Conservation (phyloP, 2,329 filamentous ascomycete genomes). For the Parastagonospora nodorum region DNA sequence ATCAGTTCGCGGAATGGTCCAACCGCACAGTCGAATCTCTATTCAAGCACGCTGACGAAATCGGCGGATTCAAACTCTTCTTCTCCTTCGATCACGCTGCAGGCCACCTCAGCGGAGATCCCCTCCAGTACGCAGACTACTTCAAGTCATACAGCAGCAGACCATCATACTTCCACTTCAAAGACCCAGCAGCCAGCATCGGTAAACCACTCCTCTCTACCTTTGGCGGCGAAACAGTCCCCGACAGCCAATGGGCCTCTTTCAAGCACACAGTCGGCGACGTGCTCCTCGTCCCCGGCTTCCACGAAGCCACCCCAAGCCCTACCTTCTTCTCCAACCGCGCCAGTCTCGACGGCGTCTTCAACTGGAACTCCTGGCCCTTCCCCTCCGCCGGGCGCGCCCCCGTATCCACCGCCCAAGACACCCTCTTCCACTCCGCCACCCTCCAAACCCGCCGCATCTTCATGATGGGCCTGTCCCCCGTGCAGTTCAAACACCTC, state of each 20-base stretch:
- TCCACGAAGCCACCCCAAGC: conserved; percentile 25
- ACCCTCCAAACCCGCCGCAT: conserved; percentile 38
- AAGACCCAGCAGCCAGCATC: conserved; percentile 11
- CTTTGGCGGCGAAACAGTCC: conserved; percentile 34
- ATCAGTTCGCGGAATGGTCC: conserved; percentile 28
- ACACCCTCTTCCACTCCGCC: conserved; percentile 33
- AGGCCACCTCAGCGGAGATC: conserved; percentile 21
- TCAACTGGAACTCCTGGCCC: conserved; percentile 49
- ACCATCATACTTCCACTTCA: conserved; percentile 32
- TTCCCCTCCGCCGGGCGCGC: conserved; percentile 17
- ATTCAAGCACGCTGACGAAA: conserved; percentile 37
- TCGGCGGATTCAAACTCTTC: conserved; percentile 40
- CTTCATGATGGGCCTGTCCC: conserved; percentile 49
- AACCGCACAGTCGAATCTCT: conserved; percentile 31
- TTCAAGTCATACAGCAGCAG: conserved; percentile 26
- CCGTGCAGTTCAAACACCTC: conserved; percentile 49
- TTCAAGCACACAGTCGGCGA: conserved; percentile 36
- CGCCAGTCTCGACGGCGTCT: conserved; percentile 39
- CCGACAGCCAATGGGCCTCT: conserved; percentile 17
- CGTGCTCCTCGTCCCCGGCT: conserved; percentile 40
- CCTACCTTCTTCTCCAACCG: conserved; percentile 28
- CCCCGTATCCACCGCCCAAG: conserved; percentile 34
- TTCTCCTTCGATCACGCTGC: conserved; percentile 45
- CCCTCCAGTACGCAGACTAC: conserved; percentile 32
- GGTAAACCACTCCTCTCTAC: conserved; percentile 39